phyloP scores from a whole-genome alignment of 164 flowering plant genomes.

The Nelumbo lutea region DNA sequence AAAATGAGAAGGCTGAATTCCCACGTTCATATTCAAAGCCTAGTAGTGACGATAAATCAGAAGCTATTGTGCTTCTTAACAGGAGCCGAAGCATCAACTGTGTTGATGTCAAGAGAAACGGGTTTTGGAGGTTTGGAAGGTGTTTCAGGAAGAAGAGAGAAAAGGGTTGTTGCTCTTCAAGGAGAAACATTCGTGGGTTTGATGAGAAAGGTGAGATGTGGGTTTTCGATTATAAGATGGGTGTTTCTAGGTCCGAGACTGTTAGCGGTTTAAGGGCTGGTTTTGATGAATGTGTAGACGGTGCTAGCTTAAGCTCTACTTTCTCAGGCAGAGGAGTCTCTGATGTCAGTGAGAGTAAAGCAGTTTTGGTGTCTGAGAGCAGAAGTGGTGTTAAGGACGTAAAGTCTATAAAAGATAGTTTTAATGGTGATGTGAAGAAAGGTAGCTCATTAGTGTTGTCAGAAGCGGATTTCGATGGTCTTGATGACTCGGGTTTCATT shows the following conservation, averaged over 20 bases:
- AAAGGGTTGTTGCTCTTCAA: conserved; percentile 16
- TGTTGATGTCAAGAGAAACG: conserved; percentile 44
- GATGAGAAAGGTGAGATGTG: conserved; percentile 43
- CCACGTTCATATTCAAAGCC: conserved; percentile 14
- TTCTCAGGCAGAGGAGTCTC: neutral
- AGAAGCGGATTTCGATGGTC: conserved; percentile 33
- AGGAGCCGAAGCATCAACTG: conserved; percentile 52
- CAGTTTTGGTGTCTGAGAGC: conserved; percentile 20
- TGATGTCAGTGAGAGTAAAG: conserved; percentile 17
- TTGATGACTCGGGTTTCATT: conserved; percentile 51
- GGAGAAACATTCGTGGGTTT: conserved; percentile 14
- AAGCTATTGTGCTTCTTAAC: conserved; percentile 33
- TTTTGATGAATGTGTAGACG: conserved; percentile 35
- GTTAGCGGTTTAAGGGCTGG: conserved; percentile 51
- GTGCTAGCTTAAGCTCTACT: conserved; percentile 9
- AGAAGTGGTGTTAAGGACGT: conserved; percentile 32
- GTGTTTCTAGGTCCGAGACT: conserved; percentile 50
- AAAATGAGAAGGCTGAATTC: conserved; percentile 39
- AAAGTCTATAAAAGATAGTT: conserved; percentile 34
- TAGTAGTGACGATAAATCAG: conserved; percentile 22
- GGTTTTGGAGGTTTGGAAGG: conserved; percentile 51
- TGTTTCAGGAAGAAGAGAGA: conserved; percentile 44
- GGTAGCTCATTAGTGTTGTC: conserved; percentile 10
- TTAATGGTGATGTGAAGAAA: conserved; percentile 16
- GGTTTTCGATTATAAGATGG: conserved; percentile 27